Conservation (phyloP, 2,329 filamentous ascomycete genomes). For the Clarireedia paspali region DNA sequence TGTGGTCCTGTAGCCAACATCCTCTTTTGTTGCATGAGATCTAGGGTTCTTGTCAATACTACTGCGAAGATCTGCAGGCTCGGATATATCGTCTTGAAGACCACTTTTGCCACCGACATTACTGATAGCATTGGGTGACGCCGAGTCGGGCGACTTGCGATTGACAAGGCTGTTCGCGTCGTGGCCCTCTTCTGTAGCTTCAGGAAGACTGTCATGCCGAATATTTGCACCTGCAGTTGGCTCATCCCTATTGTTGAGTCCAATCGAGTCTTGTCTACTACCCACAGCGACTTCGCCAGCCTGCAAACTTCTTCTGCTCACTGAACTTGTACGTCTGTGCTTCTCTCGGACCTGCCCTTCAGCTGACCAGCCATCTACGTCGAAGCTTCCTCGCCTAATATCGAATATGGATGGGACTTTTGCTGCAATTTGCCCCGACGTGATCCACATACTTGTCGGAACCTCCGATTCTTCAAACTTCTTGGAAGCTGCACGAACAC, state of each 20-base stretch:
- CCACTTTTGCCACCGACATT: not conserved
- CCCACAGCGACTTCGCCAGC: slow-evolving; percentile 7
- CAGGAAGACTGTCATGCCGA: slow-evolving; percentile 17
- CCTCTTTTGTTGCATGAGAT: slow-evolving; percentile 12
- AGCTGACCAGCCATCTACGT: slow-evolving; percentile 26
- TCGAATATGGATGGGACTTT: slow-evolving; percentile 25
- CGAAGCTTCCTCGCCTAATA: slow-evolving; percentile 27
- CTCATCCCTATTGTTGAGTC: slow-evolving; percentile 9
- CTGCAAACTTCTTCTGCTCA: slow-evolving; percentile 17
- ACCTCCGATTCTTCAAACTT: slow-evolving; percentile 39
- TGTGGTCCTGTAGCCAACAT: slow-evolving; percentile 23
- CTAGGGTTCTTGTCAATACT: slow-evolving; percentile 20
- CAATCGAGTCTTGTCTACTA: slow-evolving; percentile 12
- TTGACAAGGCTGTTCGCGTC: not conserved
- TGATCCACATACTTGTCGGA: slow-evolving; percentile 41
- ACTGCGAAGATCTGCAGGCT: not conserved
- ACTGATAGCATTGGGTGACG: not conserved
- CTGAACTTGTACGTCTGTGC: slow-evolving; percentile 20
- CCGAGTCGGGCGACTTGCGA: not conserved
- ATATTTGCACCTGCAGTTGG: slow-evolving; percentile 9
- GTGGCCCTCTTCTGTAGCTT: slow-evolving; percentile 17
- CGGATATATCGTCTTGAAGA: not conserved
- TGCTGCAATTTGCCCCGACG: slow-evolving; percentile 37
- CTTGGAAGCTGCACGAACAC: slow-evolving; percentile 26
- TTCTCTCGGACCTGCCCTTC: slow-evolving; percentile 28